A percentile compares a stretch with the other conserved stretches of the same genome.
phyloP scores from a whole-genome alignment of 2,329 filamentous ascomycete species.

The Aspergillus floridensis region DNA sequence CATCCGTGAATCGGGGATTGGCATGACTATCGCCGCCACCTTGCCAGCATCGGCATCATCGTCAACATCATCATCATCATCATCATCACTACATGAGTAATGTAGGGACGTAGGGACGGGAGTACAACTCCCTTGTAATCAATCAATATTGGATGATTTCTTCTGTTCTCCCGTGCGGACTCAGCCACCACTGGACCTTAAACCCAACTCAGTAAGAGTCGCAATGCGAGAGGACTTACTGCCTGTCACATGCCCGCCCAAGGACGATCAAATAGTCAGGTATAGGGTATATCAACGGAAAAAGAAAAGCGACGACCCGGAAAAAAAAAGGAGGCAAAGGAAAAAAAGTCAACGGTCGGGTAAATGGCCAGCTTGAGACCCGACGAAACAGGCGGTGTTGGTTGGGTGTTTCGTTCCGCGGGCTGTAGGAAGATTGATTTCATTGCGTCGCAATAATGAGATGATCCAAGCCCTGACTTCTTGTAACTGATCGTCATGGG shows the following conservation, averaged over 20 bases:
- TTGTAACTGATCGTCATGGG: not conserved
- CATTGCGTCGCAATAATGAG: not conserved
- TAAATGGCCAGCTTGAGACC: not conserved
- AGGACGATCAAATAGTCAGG: constrained; percentile 4
- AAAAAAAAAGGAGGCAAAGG: not conserved
- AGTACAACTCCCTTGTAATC: not conserved
- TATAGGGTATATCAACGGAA: not conserved
- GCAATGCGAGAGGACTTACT: constrained; percentile 4
- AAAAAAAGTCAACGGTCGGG: not conserved
- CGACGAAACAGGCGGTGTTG: constrained; percentile 10
- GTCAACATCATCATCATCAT: no score
- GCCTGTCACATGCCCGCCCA: constrained; percentile 10
- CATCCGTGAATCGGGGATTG: not conserved
- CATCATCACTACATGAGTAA: no score
- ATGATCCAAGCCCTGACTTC: not conserved
- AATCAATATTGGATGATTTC: constrained; percentile 7
- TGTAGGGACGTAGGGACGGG: not conserved
- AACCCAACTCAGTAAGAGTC: constrained; percentile 10
- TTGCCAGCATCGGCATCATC: not conserved
- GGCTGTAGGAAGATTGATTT: not conserved
- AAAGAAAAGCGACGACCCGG: no score
- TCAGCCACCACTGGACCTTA: constrained; percentile 7
- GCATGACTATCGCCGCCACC: not conserved
- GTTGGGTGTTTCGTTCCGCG: not conserved
- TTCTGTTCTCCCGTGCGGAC: not conserved